These are phyloP conservation scores for Fusarium poae DNA, from an alignment of 2,329 filamentous ascomycete species.

Conservation along the genomic window DNA sequence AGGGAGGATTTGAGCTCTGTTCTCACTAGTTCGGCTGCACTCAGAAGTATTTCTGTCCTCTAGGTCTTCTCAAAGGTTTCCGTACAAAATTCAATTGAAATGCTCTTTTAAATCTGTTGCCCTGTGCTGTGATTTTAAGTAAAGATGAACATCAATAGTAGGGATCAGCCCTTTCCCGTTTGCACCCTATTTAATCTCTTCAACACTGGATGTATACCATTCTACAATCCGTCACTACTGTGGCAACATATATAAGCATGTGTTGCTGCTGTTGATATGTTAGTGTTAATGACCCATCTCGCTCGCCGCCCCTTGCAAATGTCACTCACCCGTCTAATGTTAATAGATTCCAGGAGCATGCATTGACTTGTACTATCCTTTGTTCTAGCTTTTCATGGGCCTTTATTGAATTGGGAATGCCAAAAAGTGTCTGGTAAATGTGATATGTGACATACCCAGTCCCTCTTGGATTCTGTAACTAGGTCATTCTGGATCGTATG, in stretches of 20 bases:
- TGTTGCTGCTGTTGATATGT: no score
- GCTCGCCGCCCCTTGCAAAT: neutral
- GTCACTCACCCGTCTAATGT: neutral
- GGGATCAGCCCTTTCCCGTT: no score
- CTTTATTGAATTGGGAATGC: neutral
- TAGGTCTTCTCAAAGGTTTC: constrained; percentile 51
- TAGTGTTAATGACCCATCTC: neutral
- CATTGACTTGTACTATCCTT: fast-evolving
- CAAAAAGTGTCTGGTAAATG: neutral
- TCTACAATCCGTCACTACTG: no score
- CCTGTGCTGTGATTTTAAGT: neutral
- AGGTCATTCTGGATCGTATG: neutral
- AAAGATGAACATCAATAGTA: neutral
- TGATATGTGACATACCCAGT: constrained; percentile 15
- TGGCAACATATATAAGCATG: neutral
- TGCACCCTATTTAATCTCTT: neutral
- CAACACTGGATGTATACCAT: neutral
- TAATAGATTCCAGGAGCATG: no score
- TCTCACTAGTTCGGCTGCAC: constrained; percentile 48
- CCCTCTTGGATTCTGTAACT: neutral
- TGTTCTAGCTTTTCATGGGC: neutral
- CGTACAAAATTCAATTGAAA: constrained; percentile 51
- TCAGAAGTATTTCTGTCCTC: constrained; percentile 48
- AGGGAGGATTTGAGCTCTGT: constrained; percentile 41
- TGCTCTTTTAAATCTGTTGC: constrained; percentile 34